Base-by-base conservation (phyloP, 2,329 filamentous ascomycete species). In the Fusarium algeriense region DNA sequence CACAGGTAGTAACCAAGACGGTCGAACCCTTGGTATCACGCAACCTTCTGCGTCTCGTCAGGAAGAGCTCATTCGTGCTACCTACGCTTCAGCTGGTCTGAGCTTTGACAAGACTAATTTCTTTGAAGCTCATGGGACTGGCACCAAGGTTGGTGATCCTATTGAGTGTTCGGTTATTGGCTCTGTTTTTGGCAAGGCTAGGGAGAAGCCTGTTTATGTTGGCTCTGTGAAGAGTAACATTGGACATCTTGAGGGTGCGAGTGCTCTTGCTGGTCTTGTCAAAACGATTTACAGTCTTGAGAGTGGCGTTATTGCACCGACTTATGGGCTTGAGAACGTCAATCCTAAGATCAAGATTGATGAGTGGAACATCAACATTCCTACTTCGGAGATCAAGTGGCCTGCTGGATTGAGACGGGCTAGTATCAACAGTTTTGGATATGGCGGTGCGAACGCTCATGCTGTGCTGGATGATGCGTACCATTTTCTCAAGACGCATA, bases 61-160 rank as follows among this genome's bases (percentile, higher is more conserved):
- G 17, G 35, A 44, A 2, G 57, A 45, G 19, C 35, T 64, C 4
- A 64, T 64, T 6, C 34, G 37, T 9, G 20, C n/a, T 19, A 49
- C 49, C 7, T 61, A 64, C 11, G 23, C 35, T 7, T 26, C 30
- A 20, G 62, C 62, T n/a, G 43, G 40, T 30, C 49, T 64, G 15
- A 49, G 43, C 23, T 23, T 35, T 13, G 28, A 37, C 17, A 37
- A 44, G 30, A 26, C 23, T 12, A 32, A 43, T 26, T 61, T 50
- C 19, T 66, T 67, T 9, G 43, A 67, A 12, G 45, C 43, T 6
- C 85, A 87, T 40, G 85, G 83, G 0, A 86, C 85, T 0, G 84
- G 84, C 1, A 86, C 85, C 0, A 58, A 71, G 4, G 78, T 76
- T 1, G 85, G 85, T 11, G 60, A 63, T 19, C 60, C 60, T 17